These are phyloP conservation scores for Somion occarium DNA, from an alignment of 1,284 basidiomycete species.

Conservation along the genomic window DNA sequence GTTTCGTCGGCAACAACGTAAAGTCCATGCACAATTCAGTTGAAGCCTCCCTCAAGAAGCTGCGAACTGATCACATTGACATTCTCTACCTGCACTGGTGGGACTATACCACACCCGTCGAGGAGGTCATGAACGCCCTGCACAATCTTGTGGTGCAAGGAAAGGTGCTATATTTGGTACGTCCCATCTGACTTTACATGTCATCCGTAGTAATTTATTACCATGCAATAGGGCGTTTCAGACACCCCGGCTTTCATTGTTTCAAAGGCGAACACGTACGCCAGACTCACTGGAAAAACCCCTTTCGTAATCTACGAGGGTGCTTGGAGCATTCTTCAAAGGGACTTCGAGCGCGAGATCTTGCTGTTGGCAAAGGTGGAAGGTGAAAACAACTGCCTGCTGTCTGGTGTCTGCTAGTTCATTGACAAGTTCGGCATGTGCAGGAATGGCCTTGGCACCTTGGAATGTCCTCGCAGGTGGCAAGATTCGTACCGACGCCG, in stretches of 20 bases:
- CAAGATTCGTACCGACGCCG: slow-evolving; percentile 41
- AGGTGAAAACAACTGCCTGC: slow-evolving; percentile 19
- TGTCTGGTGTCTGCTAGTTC: not conserved
- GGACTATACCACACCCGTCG: slow-evolving; percentile 39
- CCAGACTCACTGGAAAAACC: slow-evolving; percentile 33
- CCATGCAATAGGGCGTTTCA: slow-evolving; percentile 13
- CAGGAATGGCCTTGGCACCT: slow-evolving; percentile 39
- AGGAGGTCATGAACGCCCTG: slow-evolving; percentile 47
- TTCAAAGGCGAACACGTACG: slow-evolving; percentile 11
- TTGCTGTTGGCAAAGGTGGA: slow-evolving; percentile 41
- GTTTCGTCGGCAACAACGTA: slow-evolving; percentile 34
- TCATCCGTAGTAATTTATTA: slow-evolving; percentile 24
- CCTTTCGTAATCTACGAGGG: slow-evolving; percentile 48
- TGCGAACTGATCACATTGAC: slow-evolving; percentile 40
- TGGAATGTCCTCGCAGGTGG: slow-evolving; percentile 46
- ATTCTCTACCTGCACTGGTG: slow-evolving; percentile 41
- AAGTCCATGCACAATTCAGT: slow-evolving; percentile 31
- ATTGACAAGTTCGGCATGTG: slow-evolving; percentile 34
- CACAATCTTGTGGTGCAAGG: slow-evolving; percentile 38
- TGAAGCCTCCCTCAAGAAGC: slow-evolving; percentile 36
- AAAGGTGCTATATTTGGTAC: slow-evolving; percentile 37
- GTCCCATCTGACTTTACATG: slow-evolving; percentile 7
- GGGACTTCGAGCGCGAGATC: slow-evolving; percentile 46
- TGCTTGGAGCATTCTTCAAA: slow-evolving; percentile 36
- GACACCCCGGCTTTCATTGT: slow-evolving; percentile 16